Conservation (phyloP, 805 yeast species). For the Wickerhamiella qilinensis region DNA sequence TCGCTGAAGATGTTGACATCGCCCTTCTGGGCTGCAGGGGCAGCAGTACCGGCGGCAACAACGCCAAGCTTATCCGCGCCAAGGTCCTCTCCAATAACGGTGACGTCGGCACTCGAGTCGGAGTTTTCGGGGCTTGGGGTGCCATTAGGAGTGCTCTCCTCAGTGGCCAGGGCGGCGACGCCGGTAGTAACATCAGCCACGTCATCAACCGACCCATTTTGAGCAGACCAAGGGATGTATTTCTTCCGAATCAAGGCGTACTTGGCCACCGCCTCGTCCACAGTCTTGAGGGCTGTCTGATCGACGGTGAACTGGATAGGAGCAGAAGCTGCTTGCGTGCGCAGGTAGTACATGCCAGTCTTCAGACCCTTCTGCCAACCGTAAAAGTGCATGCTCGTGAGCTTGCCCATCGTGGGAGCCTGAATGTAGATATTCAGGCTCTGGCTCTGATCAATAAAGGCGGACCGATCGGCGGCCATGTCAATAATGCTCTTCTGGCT, state of each 20-base stretch:
- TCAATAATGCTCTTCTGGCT: slow-evolving; percentile 74
- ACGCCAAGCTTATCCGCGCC: slow-evolving; percentile 15
- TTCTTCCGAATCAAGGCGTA: slow-evolving; percentile 14
- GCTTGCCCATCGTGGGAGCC: slow-evolving; percentile 89
- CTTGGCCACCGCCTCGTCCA: slow-evolving; percentile 7
- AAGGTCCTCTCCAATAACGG: slow-evolving; percentile 9
- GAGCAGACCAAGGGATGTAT: slow-evolving; percentile 10
- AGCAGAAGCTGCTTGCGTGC: slow-evolving; percentile 94
- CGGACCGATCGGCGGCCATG: slow-evolving; percentile 67
- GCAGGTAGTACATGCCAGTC: slow-evolving; percentile 95
- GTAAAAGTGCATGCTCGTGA: slow-evolving; percentile 95
- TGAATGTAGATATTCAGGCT: slow-evolving; percentile 76
- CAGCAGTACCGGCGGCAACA: too few relatives aligned
- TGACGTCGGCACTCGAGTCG: slow-evolving; percentile 4
- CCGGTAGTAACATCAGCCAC: background rate
- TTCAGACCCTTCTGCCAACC: slow-evolving; percentile 98
- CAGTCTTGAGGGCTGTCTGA: slow-evolving; percentile 24
- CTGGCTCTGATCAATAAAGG: slow-evolving; percentile 76
- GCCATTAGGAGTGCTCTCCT: slow-evolving; percentile 2
- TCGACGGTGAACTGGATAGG: slow-evolving; percentile 86
- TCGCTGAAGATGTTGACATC: slow-evolving; percentile 80
- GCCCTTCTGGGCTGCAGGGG: slow-evolving; percentile 26
- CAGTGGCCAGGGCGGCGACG: slow-evolving; percentile 2
- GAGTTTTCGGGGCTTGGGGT: slow-evolving; percentile 5
- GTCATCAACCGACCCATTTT: background rate